A percentile compares a stretch with the other conserved stretches of the same genome.
phyloP scores from a whole-genome alignment of 176 grass and related monocot genomes.

The Oryza meridionalis region DNA sequence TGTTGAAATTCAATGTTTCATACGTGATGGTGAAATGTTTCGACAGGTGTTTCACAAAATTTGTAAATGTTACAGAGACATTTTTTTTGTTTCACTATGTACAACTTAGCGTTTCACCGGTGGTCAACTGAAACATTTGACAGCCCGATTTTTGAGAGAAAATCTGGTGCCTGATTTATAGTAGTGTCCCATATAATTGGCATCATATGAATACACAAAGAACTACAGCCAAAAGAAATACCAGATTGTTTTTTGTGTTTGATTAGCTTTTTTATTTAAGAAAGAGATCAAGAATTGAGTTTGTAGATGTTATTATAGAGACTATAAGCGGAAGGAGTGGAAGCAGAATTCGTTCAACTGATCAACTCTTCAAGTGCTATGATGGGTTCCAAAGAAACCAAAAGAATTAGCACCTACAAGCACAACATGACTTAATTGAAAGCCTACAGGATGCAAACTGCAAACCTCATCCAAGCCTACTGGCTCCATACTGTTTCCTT shows the following conservation, averaged over 20 bases:
- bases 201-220: not conserved
- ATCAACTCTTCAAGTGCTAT: slow-evolving; percentile 9
- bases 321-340: slow-evolving; percentile 14
- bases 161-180: too few relatives aligned
- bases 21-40: too few relatives aligned
- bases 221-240: slow-evolving; percentile 4
- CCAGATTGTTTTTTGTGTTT: not conserved
- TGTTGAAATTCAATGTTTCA: too few relatives aligned
- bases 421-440: slow-evolving; percentile 21
- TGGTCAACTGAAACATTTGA: too few relatives aligned
- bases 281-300: not conserved
- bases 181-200: not conserved
- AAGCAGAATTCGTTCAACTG: not conserved
- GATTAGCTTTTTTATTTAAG: not conserved
- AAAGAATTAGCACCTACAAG: not conserved
- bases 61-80: too few relatives aligned
- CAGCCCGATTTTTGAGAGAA: too few relatives aligned
- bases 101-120: too few relatives aligned
- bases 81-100: too few relatives aligned
- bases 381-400: not conserved
- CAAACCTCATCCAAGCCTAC: slow-evolving; percentile 55
- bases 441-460: slow-evolving; percentile 42
- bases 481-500: slow-evolving; percentile 40
- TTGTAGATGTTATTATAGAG: not conserved
- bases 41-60: too few relatives aligned